Evolutionary conservation across 495 filamentous ascomycete genomes (phyloP).

Genomic region (Daldinia bambusicola): DNA sequence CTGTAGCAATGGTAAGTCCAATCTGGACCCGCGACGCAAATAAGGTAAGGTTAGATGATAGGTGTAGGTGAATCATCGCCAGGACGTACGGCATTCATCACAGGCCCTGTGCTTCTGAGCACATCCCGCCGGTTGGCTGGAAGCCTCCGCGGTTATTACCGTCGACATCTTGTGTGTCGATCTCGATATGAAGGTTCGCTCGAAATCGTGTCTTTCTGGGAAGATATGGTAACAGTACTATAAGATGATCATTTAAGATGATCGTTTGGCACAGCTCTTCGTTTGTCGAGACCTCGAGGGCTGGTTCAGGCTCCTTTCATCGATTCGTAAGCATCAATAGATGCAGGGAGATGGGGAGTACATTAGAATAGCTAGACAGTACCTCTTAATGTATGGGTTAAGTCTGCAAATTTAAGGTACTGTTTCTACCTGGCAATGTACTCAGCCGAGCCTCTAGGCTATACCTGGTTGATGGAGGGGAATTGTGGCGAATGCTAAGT

Average conservation of each 20-base stretch:
- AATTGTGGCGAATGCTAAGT: conserved; percentile 1
- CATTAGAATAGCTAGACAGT: conserved; percentile 9
- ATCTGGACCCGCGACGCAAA: conserved; percentile 14
- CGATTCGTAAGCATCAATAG: conserved; percentile 36
- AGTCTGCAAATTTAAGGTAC: background rate
- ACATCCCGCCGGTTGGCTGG: conserved; percentile 13
- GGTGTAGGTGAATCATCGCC: background rate
- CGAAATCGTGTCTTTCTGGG: background rate
- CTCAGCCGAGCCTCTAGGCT: background rate
- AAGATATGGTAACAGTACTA: background rate
- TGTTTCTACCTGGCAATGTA: background rate
- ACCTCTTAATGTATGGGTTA: background rate
- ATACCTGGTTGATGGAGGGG: background rate
- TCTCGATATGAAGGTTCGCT: background rate
- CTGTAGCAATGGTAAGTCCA: conserved; percentile 52
- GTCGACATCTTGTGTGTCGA: conserved; percentile 20
- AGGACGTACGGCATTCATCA: conserved; percentile 70
- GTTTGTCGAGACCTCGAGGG: background rate
- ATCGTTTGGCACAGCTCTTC: background rate
- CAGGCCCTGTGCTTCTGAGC: conserved; percentile 64
- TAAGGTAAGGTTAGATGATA: background rate
- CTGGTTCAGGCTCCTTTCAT: background rate
- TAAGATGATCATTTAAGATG: background rate
- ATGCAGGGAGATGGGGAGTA: conserved; percentile 9
- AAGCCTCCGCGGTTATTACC: conserved; percentile 17